Evolutionary conservation across 2,329 filamentous ascomycete species (phyloP).

Genomic region (Clarireedia sp.): DNA sequence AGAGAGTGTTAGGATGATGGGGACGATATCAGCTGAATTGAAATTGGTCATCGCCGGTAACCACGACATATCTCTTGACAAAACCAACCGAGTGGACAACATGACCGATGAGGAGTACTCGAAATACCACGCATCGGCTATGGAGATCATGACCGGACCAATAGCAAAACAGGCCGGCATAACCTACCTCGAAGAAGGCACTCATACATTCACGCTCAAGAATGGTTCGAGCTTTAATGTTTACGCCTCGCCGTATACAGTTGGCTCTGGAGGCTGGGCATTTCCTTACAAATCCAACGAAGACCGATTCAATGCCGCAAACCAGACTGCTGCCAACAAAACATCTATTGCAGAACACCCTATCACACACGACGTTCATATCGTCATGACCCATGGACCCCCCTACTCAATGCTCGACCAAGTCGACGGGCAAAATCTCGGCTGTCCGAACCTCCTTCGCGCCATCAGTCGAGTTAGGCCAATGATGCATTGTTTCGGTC

Average conservation of each 20-base stretch:
- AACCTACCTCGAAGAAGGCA: slow-evolving; percentile 13
- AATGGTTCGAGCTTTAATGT: slow-evolving; percentile 19
- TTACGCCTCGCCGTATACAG: slow-evolving; percentile 20
- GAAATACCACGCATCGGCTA: background rate
- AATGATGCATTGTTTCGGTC: slow-evolving; percentile 48
- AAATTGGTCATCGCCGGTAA: slow-evolving; percentile 57
- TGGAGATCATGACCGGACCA: slow-evolving; percentile 9
- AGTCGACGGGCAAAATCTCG: slow-evolving; percentile 28
- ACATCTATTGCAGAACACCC: slow-evolving; percentile 11
- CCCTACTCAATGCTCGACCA: slow-evolving; percentile 29
- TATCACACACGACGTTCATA: slow-evolving; percentile 26
- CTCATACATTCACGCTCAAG: slow-evolving; percentile 18
- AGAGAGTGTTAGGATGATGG: slow-evolving; percentile 21
- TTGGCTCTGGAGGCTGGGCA: slow-evolving; percentile 16
- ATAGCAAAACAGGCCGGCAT: slow-evolving; percentile 13
- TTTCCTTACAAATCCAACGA: slow-evolving; percentile 17
- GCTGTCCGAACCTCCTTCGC: slow-evolving; percentile 38
- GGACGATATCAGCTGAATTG: slow-evolving; percentile 41
- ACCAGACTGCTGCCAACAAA: background rate
- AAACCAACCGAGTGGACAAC: slow-evolving; percentile 4
- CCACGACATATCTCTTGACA: slow-evolving; percentile 40
- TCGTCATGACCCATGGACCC: slow-evolving; percentile 35
- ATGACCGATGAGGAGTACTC: slow-evolving; percentile 8
- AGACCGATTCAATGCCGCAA: slow-evolving; percentile 15
- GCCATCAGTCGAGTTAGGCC: slow-evolving; percentile 39